phyloP scores from a whole-genome alignment of 495 filamentous ascomycete genomes.

The Annulohypoxylon maeteangense region DNA sequence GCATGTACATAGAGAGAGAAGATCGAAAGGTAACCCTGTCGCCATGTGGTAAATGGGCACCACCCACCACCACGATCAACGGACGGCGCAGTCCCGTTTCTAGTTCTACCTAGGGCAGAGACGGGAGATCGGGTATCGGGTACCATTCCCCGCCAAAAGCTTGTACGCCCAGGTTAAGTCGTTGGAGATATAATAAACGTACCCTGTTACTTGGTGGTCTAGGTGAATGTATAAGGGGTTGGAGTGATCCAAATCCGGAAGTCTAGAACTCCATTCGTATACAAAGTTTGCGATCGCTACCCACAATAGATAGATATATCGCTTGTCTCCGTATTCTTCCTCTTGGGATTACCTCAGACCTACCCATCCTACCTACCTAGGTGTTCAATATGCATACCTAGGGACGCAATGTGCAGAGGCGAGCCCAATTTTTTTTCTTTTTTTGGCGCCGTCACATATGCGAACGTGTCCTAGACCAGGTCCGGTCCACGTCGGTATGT shows the following conservation, averaged over 20 bases:
- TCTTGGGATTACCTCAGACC: slow-evolving; percentile 27
- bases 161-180: slow-evolving; percentile 22
- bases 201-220: slow-evolving; percentile 17
- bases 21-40: slow-evolving; percentile 36
- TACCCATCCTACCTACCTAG: neutral
- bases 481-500: slow-evolving; percentile 12
- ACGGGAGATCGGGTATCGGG: slow-evolving; percentile 43
- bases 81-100: slow-evolving; percentile 44
- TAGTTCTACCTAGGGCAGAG: slow-evolving; percentile 28
- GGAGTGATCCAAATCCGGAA: slow-evolving; percentile 27
- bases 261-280: slow-evolving; percentile 30
- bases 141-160: slow-evolving; percentile 37
- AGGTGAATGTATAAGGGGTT: slow-evolving; percentile 15
- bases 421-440: slow-evolving; percentile 5
- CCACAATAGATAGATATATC: slow-evolving; percentile 11
- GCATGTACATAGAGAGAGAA: slow-evolving; percentile 5
- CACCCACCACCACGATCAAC: slow-evolving; percentile 31
- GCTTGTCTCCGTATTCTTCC: slow-evolving; percentile 14
- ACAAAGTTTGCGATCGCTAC: slow-evolving; percentile 34
- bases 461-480: slow-evolving; percentile 1
- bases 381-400: slow-evolving; percentile 11
- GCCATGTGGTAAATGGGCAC: slow-evolving; percentile 42
- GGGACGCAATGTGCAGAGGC: slow-evolving; percentile 6
- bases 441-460: slow-evolving; percentile 3
- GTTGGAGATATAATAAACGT: slow-evolving; percentile 26